Evolutionary conservation across 2,329 filamentous ascomycete species (phyloP).

Genomic region (Mollisia scopiformis): DNA sequence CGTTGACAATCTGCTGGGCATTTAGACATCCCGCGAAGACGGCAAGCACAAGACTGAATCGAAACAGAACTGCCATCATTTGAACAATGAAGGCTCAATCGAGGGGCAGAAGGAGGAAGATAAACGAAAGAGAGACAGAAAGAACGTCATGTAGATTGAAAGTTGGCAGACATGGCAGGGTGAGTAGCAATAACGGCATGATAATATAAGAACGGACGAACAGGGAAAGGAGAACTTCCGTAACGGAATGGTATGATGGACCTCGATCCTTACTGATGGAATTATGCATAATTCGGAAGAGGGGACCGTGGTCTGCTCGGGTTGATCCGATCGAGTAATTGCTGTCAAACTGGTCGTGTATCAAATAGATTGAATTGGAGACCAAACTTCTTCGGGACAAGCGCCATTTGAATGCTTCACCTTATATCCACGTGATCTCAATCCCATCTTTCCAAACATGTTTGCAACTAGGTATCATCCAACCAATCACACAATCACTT

Average conservation of each 20-base stretch:
- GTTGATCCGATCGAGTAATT: not conserved
- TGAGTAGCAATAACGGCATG: conserved; percentile 18
- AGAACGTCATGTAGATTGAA: conserved; percentile 19
- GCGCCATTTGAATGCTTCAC: no score
- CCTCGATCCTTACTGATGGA: conserved; percentile 10
- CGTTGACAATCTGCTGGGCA: conserved; percentile 60
- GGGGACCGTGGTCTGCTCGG: not conserved
- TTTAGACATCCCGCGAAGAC: conserved; percentile 21
- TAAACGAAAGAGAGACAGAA: conserved; percentile 19
- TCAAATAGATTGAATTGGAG: conserved; percentile 21
- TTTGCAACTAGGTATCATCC: no score
- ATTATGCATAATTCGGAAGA: conserved; percentile 7
- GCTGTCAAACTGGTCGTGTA: conserved; percentile 18
- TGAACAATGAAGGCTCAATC: conserved; percentile 10
- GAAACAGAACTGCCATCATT: conserved; percentile 20
- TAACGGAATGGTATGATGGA: conserved; percentile 16
- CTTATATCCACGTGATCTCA: conserved; percentile 9
- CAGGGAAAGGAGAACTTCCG: conserved; percentile 17
- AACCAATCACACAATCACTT: no score
- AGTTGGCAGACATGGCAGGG: conserved; percentile 15
- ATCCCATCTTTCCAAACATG: no score
- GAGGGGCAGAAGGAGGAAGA: not conserved
- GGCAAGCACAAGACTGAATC: conserved; percentile 18
- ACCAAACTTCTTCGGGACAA: not conserved
- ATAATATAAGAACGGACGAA: conserved; percentile 16